Evolutionary conservation across 331 rosid genomes (phyloP), one percentile per base, ranked within the genome.

Genomic region (Cydonia oblonga): DNA sequence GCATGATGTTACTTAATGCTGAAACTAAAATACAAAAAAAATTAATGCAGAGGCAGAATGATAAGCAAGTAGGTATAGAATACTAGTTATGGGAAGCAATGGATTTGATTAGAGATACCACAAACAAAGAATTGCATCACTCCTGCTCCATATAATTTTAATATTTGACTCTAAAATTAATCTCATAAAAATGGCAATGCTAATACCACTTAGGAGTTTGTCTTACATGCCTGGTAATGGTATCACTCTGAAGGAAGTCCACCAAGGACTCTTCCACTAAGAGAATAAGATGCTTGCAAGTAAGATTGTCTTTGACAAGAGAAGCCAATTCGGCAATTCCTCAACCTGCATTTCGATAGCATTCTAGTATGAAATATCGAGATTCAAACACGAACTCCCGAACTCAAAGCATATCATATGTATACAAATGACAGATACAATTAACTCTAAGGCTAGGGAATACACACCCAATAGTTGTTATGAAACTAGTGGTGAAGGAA

Each of bases 241-340:
- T 76, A 68, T 85, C 85, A 74, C 83, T 82, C 80, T 93, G 90
- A 84, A 93, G 96, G 82, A 81, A 93, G 79, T 89, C 85, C 64
- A 93, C 86, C 32, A 93, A 77, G 30, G 82, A 75, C 82, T 91
- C 96, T 83, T 93, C 98, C 86, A 93, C 86, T 18, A 91, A 81
- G 72, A 93, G 96, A 84, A 93, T 92, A 76, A 91, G 96, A 91
- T 91, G 97, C 89, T 91, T 93, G 82, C 96, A 87, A 49, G 86
- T 84, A 85, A 93, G 98, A 79, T 93, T 93, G 86, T 93, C 98
- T 90, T 89, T 91, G 18, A 93, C 88, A 75, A 93, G 96, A 80
- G 69, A 91, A 81, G 98, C 98, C 90, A 93, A 83, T 68, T 25
- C 2, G 26, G 26, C 26, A 25, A 28, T 28, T 93, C 98, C 87